A percentile compares a stretch with the other conserved stretches of the same genome.
These are phyloP conservation scores for Kwoniella shandongensis DNA, from an alignment of 768 basidiomycete species.

Conservation along the genomic window DNA sequence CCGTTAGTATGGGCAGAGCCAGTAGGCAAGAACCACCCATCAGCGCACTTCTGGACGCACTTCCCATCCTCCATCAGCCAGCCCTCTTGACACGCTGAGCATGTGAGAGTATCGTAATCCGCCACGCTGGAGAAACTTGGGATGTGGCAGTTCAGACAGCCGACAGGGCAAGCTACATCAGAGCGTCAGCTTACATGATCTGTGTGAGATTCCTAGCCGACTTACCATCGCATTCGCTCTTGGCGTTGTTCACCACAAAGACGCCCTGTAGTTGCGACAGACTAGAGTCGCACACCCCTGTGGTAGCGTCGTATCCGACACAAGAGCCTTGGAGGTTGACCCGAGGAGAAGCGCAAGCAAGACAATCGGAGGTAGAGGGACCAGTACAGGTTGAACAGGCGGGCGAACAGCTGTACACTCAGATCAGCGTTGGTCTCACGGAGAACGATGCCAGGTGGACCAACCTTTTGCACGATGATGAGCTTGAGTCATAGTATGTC, in stretches of 20 bases:
- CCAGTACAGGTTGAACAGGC: conserved; percentile 51
- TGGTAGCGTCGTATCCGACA: conserved; percentile 38
- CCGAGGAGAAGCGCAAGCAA: conserved; percentile 45
- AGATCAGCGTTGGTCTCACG: not conserved
- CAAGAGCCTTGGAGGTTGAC: conserved; percentile 44
- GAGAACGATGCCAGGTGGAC: conserved; percentile 9
- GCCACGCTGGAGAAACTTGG: conserved; percentile 42
- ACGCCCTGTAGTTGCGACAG: conserved; percentile 35
- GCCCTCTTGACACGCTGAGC: conserved; percentile 47
- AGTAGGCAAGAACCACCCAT: conserved; percentile 38
- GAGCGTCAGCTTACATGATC: not conserved
- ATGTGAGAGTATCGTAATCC: conserved; percentile 18
- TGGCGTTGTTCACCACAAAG: conserved; percentile 41
- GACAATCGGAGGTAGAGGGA: conserved; percentile 40
- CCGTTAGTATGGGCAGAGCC: conserved; percentile 36
- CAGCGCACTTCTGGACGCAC: conserved; percentile 40
- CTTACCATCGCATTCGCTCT: conserved; percentile 47
- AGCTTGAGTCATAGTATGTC: conserved; percentile 36
- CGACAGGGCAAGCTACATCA: conserved; percentile 43
- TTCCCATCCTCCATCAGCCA: conserved; percentile 40
- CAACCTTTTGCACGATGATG: conserved; percentile 36
- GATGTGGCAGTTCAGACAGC: conserved; percentile 42
- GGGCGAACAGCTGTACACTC: conserved; percentile 43
- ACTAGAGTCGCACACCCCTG: conserved; percentile 44
- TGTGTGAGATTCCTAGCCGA: not conserved